These are phyloP conservation scores for Claviceps sp. DNA, from an alignment of 2,329 filamentous ascomycete species.

Conservation along the genomic window DNA sequence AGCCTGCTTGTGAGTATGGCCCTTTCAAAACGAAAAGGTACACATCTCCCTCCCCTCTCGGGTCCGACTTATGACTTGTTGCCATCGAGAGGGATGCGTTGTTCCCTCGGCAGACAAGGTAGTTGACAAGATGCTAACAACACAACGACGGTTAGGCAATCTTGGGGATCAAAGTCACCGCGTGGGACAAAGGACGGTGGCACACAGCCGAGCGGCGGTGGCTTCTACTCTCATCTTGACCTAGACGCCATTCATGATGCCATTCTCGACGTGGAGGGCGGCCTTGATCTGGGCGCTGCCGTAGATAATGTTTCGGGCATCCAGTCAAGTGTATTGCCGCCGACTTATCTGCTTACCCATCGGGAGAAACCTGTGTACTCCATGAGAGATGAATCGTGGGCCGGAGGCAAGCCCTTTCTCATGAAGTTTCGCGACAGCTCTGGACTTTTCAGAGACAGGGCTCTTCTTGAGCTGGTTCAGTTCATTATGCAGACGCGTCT, in stretches of 20 bases:
- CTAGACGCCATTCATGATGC: conserved; percentile 21
- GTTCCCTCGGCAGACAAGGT: no score
- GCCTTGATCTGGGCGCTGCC: conserved; percentile 3
- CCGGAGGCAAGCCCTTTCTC: conserved; percentile 11
- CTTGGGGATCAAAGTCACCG: not conserved
- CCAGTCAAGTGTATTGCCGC: conserved; percentile 2
- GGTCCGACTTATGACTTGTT: no score
- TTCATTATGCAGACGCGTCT: conserved; percentile 18
- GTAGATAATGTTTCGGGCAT: conserved; percentile 4
- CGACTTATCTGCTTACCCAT: conserved; percentile 2
- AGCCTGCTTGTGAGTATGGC: conserved; percentile 35
- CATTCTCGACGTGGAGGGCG: conserved; percentile 19
- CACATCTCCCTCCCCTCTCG: no score
- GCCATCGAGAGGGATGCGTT: no score
- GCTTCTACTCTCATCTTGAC: conserved; percentile 24
- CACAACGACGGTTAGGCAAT: not conserved
- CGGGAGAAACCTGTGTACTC: conserved; percentile 3
- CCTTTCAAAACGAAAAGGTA: conserved; percentile 13
- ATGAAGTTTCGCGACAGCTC: conserved; percentile 14
- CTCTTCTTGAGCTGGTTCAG: conserved; percentile 15
- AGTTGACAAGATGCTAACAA: not conserved
- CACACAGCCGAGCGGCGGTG: conserved; percentile 5
- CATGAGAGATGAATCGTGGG: conserved; percentile 6
- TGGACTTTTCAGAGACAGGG: conserved; percentile 13
- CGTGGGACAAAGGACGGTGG: conserved; percentile 9